Evolutionary conservation across 345 rosid species (phyloP), one percentile per base, ranked within the genome.

Genomic region (Microcos paniculata): DNA sequence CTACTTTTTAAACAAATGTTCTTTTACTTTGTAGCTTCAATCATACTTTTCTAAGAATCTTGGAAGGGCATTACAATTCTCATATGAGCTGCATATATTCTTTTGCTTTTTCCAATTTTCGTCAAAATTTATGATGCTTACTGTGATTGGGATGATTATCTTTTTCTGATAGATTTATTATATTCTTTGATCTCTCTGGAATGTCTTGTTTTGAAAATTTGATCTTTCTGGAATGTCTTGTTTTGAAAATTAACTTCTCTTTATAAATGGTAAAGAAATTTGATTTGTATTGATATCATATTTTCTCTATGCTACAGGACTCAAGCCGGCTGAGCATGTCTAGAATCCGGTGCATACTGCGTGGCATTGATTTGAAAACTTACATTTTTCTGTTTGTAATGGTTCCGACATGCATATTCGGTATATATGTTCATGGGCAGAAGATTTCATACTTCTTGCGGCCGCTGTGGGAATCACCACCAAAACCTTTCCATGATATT

Each of bases 321-420:
- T 86, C 98, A 3, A 86, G 92, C 79, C 83, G 90, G 80, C 82
- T 89, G 82, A 90, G 96, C 87, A 84, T 95, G 84, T 92, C 97
- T 4, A 91, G 98, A 83, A 79, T 95, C 46, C 90, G 97, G 31
- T 95, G 99, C 85, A 89, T 92, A 53, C 90, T 95, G 31, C 98
- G 97, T 45, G 97, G 99, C 30, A 80, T 95, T 31, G 99, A 95
- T 74, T 84, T 95, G 84, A 93, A 81, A 86, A 87, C 96, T 24
- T 85, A 74, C 42, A 76, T 95, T 76, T 87, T 94, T 73, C 76
- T 93, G 1, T 84, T 91, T 77, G 86, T 86, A 15, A 83, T 94
- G 24, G 88, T 93, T 53, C 99, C 98, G 0, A 86, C 94, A 7
- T 89, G 90, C 48, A 65, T 94, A 14, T 87, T 88, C 21, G 86